phyloP scores from a whole-genome alignment of 441 rosid species.

The Adansonia rubrostipa region DNA sequence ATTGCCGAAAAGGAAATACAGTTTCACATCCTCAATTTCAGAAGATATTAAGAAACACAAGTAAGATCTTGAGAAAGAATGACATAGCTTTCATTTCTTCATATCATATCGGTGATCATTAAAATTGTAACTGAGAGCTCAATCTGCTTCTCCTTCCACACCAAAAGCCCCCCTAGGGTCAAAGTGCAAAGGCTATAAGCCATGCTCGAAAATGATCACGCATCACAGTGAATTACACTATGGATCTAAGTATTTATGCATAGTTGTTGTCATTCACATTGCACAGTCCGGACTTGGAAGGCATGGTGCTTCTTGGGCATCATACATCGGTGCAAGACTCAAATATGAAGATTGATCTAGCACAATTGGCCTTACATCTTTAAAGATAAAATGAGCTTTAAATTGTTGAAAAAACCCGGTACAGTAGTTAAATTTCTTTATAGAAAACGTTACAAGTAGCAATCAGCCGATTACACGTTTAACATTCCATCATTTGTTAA shows the following conservation, averaged over 20 bases:
- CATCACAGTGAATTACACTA: background rate
- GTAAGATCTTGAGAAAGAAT: background rate
- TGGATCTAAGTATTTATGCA: background rate
- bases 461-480: background rate
- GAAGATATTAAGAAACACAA: constrained; percentile 1
- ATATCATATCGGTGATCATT: background rate
- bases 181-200: background rate
- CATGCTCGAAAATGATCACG: background rate
- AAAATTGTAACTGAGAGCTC: background rate
- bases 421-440: background rate
- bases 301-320: background rate
- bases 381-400: background rate
- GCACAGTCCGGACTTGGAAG: background rate
- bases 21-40: background rate
- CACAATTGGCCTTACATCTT: background rate
- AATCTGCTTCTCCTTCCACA: background rate
- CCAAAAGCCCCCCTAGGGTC: background rate
- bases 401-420: background rate
- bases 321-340: background rate
- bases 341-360: background rate
- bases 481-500: background rate
- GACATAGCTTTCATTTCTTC: background rate
- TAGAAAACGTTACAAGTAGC: background rate
- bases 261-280: background rate
- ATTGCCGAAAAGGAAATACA: background rate